Evolutionary conservation across 2,329 filamentous ascomycete species (phyloP), one percentile per base, ranked within the genome.

Genomic region (Fusarium anguioides): DNA sequence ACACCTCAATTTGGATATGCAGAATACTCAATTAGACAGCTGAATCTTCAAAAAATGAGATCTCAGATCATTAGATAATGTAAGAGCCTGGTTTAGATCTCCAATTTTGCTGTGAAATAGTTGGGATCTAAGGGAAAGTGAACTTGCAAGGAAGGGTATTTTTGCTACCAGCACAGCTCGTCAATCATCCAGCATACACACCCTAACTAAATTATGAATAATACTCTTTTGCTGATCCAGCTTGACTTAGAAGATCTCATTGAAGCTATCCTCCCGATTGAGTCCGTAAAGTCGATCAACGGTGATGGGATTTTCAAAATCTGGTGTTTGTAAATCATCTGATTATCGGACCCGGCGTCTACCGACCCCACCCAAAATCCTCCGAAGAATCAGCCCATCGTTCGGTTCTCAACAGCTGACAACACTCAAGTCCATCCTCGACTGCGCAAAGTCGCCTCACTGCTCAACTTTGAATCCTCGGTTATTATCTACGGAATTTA

Each of bases 361-460:
- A 59, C 65, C 65, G 65, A 66, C 45, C 33, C 63, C 56, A 37
- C 39, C 55, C 23, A 61, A 57, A 47, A 35, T 40, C 18, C 44
- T 10, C 60, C 55, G 53, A 18, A 8, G 49, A 68, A 65, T 67
- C 64, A 67, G 64, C 31, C 49, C 24, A 67, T 65, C 27, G 10
- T 31, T 33, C 54, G 49, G 54, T 44, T 55, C 49, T 58, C 41
- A 37, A 47, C 45, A 41, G n/a, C 23, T 33, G 31, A 3, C 58
- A 42, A 29, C 33, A 24, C 35, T n/a, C 5, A 27, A 58, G 10
- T 11, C 33, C 35, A 49, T 48, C 46, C 47, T 42, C 8, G 35
- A 47, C 49, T 56, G 14, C 31, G n/a, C 39, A 49, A 29, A 33
- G 39, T 47, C 31, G 42, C 33, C n/a, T 37, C 29, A 41, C 36